Evolutionary conservation across 1,139 yeast genomes (phyloP), one percentile per base, ranked within the genome.

Genomic region (Petasospora rhodanensis): DNA sequence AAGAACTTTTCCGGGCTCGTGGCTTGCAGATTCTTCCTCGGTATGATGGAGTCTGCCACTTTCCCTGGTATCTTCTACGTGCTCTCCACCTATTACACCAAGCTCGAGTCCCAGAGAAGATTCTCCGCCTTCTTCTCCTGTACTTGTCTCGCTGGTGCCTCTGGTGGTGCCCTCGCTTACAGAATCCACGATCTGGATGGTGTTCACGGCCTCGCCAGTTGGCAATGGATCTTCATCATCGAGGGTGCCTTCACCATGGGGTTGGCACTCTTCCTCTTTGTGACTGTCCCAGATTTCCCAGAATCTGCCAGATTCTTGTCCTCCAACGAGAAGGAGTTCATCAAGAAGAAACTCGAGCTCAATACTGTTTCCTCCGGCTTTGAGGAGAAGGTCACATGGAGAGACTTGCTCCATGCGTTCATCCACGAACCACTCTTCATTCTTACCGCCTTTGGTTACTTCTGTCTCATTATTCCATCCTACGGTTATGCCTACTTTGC

Each of bases 241-340:
- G 79, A 75, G 52, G 81, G 82, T 35, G 58, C 67, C 4, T 62
- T 70, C 28, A 83, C 94, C 18, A 70, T 72, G 26, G 79, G 78
- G 20, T 56, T 79, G 24, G 78, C 85, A 1, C 41, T 79, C 22
- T 40, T 79, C n/a, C 65, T 82, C 39, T 82, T 59, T 57, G 79
- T 80, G 52, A 57, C 70, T 24, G 68, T 84, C 44, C 79, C 93
- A 10, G 91, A 84, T 55, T 77, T 78, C 69, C 87, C 87, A 24
- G 79, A 73, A 70, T 79, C 61, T 52, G 79, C 71, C n/a, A 52
- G 56, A 39, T 69, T 63, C 49, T 46, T 70, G 23, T 55, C 46
- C n/a, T 60, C 47, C 6, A 57, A 64, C 28, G 74, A 70, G 47
- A 55, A 62, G 17, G 50, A 37, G 2, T 69, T 62, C 47, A 40